These are phyloP conservation scores for Scytalidium sp. DNA, from an alignment of 2,329 filamentous ascomycete species.

Conservation along the genomic window DNA sequence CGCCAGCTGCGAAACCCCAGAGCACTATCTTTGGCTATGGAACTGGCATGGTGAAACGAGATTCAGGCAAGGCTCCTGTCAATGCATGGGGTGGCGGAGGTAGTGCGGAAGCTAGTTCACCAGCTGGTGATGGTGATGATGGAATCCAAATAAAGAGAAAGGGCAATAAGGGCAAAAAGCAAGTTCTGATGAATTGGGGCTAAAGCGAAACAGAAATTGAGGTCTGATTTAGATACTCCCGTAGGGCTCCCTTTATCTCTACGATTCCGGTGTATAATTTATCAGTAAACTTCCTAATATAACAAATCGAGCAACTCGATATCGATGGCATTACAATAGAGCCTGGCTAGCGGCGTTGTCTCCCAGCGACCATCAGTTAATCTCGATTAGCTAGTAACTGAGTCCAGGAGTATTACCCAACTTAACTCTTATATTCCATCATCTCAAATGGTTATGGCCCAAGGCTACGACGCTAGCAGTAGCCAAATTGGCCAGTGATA, in stretches of 20 bases:
- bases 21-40: constrained; percentile 63
- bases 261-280: background rate
- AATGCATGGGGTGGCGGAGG: constrained; percentile 22
- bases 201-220: constrained; percentile 27
- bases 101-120: constrained; percentile 12
- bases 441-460: too few relatives aligned
- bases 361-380: too few relatives aligned
- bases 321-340: too few relatives aligned
- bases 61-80: constrained; percentile 33
- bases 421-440: too few relatives aligned
- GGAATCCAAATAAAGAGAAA: constrained; percentile 50
- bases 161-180: constrained; percentile 57
- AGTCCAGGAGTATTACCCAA: too few relatives aligned
- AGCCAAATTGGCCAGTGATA: too few relatives aligned
- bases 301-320: too few relatives aligned
- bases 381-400: too few relatives aligned
- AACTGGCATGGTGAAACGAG: constrained; percentile 50
- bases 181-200: constrained; percentile 61
- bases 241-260: background rate
- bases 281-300: too few relatives aligned
- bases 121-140: constrained; percentile 14
- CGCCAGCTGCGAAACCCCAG: constrained; percentile 67
- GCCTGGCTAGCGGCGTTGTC: too few relatives aligned
- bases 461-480: too few relatives aligned
- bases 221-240: background rate